Evolutionary conservation across 345 rosid species (phyloP).

Genomic region (Camelina hispida): DNA sequence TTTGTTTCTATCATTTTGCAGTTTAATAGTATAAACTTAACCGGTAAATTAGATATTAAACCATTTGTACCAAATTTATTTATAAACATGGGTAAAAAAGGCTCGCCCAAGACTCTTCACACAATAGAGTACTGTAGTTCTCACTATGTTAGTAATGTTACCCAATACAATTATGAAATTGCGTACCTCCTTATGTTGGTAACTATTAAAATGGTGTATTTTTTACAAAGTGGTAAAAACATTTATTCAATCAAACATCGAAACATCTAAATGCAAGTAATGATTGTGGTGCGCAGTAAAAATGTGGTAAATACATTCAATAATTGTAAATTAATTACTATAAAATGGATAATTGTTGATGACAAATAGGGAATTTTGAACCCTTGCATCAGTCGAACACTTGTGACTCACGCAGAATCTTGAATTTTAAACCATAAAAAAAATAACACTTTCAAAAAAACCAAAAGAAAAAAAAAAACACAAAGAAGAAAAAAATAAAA

Average conservation of each 20-base stretch:
- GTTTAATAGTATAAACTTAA: neutral
- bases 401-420: slow-evolving; percentile 2
- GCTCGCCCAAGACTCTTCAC: too few species aligned
- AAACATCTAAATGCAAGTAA: neutral
- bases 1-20: neutral
- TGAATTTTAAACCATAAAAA: neutral
- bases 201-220: neutral
- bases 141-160: too few species aligned
- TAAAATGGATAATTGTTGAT: neutral
- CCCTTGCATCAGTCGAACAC: slow-evolving; percentile 6
- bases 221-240: too few species aligned
- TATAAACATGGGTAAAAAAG: neutral
- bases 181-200: neutral
- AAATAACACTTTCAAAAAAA: neutral
- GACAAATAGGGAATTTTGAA: neutral
- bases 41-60: neutral
- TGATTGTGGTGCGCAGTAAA: neutral
- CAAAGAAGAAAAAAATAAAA: slow-evolving; percentile 6
- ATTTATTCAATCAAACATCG: neutral
- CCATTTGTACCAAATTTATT: neutral
- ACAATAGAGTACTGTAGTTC: too few species aligned
- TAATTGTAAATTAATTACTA: neutral
- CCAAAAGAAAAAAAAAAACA: neutral
- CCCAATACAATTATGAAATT: neutral
- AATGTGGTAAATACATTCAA: neutral